Evolutionary conservation across 2,329 filamentous ascomycete species (phyloP).

Genomic region (Aspergillus awamori): DNA sequence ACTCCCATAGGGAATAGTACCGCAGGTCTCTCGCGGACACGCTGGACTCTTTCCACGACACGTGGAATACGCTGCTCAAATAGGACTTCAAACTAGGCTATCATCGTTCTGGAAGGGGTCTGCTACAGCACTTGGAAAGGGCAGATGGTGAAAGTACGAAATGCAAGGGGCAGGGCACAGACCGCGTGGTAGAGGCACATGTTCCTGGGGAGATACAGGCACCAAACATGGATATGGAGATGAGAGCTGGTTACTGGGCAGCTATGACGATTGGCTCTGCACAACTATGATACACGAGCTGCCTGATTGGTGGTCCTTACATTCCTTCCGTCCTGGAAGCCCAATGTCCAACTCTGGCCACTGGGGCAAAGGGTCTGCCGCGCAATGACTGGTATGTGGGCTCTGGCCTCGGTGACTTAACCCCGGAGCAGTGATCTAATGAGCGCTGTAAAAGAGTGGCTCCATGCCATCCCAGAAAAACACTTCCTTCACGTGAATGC

Average conservation of each 20-base stretch:
- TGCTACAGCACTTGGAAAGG: background rate
- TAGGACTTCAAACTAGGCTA: background rate
- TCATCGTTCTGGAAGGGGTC: background rate
- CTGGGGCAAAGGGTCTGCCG: background rate
- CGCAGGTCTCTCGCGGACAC: background rate
- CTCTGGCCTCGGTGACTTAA: constrained; percentile 7
- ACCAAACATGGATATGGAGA: background rate
- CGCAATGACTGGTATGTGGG: constrained; percentile 17
- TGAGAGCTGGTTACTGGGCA: background rate
- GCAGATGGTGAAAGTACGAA: background rate
- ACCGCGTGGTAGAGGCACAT: background rate
- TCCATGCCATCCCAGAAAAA: background rate
- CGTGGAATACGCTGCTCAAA: constrained; percentile 1
- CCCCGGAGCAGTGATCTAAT: background rate
- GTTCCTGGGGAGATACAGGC: background rate
- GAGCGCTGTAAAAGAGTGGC: background rate
- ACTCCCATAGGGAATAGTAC: constrained; percentile 18
- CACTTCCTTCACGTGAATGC: background rate
- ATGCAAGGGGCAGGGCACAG: constrained; percentile 3
- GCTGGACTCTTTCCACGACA: background rate
- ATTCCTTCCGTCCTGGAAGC: constrained; percentile 16
- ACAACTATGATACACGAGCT: background rate
- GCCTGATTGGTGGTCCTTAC: constrained; percentile 2
- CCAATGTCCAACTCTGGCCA: constrained; percentile 1
- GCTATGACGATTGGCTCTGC: constrained; percentile 1